Base-by-base conservation (phyloP, 805 yeast species). In the Zygoascus biomembranicola region DNA sequence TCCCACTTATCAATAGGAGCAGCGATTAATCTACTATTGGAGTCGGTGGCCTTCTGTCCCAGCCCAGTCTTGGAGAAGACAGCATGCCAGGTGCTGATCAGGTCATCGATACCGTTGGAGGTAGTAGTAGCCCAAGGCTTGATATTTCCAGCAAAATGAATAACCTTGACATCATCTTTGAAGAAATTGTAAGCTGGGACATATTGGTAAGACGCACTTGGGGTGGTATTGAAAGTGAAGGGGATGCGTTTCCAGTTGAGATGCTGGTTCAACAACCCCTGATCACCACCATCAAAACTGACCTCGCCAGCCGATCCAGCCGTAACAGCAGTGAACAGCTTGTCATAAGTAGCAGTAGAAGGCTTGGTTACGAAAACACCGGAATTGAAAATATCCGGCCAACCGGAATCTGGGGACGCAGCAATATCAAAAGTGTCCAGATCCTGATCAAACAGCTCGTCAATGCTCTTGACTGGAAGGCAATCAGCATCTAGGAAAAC, bases 241-340 rank as follows among this genome's bases (percentile, higher is more conserved):
- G 97, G 90, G 48, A 94, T 69, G 47, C 80, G 76, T 32, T 74
- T 67, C 97, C 97, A 90, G 8, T 41, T 18, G 65, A 87, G 88
- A 62, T 78, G 84, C 63, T 86, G 87, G 67, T 90, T 90, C 57
- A 90, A 73, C 39, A 90, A 73, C 11, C 97, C 97, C 68, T 90
- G 97, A 69, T 90, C 97, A 1, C 95, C 92, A 43, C 96, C 96
- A 68, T 90, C 97, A 61, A 88, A 87, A 1, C 81, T 72, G 13
- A 19, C 32, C 39, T 35, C 39, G 5, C 39, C 39, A n/a, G 19
- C 8, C 16, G 23, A 14, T 14, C n/a, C 26, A 49, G 28, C 47
- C 3, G 20, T 28, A 2, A 45, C 51, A 70, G 72, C 56, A 1
- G 57, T 48, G 28, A 66, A 55, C 48, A 89, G 72, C 32, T 71